Base-by-base conservation (phyloP, 192 early-diverging fungal genomes). In the Oehlia diaphana region DNA sequence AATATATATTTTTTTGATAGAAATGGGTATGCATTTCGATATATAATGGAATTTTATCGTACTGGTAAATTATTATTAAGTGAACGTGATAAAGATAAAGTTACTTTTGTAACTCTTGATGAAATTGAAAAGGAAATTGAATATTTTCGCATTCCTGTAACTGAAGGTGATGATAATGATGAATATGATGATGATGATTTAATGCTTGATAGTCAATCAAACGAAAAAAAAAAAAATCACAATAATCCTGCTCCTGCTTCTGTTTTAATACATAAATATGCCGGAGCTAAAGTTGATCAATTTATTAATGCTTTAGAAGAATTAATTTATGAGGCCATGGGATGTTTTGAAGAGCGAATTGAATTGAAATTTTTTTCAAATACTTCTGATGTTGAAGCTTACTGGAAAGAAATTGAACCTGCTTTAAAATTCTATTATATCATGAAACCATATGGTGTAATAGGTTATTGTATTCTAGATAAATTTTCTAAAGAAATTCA, bases 1-100 rank as follows among this genome's bases (percentile, higher is more conserved):
- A 70, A 77, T 33, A 72, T 28, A 33, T 77, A 77, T 37, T 77
- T 77, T 58, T 19, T 77, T 37, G 76, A 77, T 73, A n/a, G 76
- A 8, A 37, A 77, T 70, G 76, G 76, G 8, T 28, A 74, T 70
- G 71, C 71, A 28, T 77, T 77, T 70, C 14, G 37, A 23, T 64
- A 68, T n/a, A 70, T 77, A 28, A 7, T 77, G 21, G 26, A 77
- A 70, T 77, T 50, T 74, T 77, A 77, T 70, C 21, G 76, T 19
- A 77, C 62, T 13, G 76, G 76, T 23, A 37, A 70, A 77, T 58
- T 58, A 58, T 58, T 58, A 21, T 58, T 58, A 58, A 58, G 53
- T 58, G 53, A 58, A 58, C 53, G 53, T 58, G 53, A 58, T 58
- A 58, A 58, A 58, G 53, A 58, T 58, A 58, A 58, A 21, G 53